A percentile compares a stretch with the other conserved stretches of the same genome.
Evolutionary conservation across 2,329 filamentous ascomycete species (phyloP).

Genomic region (Conoideocrella luteorostrata): DNA sequence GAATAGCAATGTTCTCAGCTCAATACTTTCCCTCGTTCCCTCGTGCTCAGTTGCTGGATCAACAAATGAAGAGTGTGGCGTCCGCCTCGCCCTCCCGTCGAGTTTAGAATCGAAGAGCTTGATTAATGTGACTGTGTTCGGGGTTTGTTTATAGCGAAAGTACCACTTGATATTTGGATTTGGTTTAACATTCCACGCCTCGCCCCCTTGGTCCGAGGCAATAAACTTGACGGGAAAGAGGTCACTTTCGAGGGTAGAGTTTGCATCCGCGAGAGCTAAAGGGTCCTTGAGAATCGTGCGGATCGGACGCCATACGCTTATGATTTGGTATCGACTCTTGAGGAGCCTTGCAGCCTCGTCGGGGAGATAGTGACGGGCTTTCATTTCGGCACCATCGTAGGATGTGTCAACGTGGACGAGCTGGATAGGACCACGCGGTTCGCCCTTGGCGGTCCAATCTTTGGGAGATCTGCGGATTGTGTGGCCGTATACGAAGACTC

Average conservation of each 20-base stretch:
- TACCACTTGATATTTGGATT: slow-evolving; percentile 42
- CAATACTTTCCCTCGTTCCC: slow-evolving; percentile 55
- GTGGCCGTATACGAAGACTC: slow-evolving; percentile 66
- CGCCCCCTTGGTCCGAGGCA: slow-evolving; percentile 41
- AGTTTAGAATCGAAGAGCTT: slow-evolving; percentile 59
- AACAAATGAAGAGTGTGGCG: slow-evolving; percentile 49
- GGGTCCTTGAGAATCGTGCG: slow-evolving; percentile 39
- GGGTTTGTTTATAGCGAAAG: slow-evolving; percentile 44
- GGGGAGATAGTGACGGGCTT: slow-evolving; percentile 34
- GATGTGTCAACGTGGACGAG: slow-evolving; percentile 48
- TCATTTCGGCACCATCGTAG: slow-evolving; percentile 32
- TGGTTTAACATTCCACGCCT: slow-evolving; percentile 40
- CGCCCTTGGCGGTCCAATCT: slow-evolving; percentile 60
- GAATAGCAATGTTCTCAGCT: slow-evolving; percentile 57
- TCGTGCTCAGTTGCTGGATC: slow-evolving; percentile 46
- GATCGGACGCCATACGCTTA: slow-evolving; percentile 39
- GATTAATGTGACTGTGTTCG: slow-evolving; percentile 50
- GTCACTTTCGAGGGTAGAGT: slow-evolving; percentile 42
- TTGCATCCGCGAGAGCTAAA: slow-evolving; percentile 45
- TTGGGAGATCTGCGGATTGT: slow-evolving; percentile 52
- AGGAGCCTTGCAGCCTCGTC: slow-evolving; percentile 33
- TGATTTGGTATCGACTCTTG: slow-evolving; percentile 41
- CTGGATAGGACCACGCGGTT: slow-evolving; percentile 40
- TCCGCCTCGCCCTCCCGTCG: slow-evolving; percentile 43
- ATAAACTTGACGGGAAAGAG: slow-evolving; percentile 43